A percentile compares a stretch with the other conserved stretches of the same genome.
phyloP scores from a whole-genome alignment of 345 rosid genomes.

The Eucalyptus paniculata region DNA sequence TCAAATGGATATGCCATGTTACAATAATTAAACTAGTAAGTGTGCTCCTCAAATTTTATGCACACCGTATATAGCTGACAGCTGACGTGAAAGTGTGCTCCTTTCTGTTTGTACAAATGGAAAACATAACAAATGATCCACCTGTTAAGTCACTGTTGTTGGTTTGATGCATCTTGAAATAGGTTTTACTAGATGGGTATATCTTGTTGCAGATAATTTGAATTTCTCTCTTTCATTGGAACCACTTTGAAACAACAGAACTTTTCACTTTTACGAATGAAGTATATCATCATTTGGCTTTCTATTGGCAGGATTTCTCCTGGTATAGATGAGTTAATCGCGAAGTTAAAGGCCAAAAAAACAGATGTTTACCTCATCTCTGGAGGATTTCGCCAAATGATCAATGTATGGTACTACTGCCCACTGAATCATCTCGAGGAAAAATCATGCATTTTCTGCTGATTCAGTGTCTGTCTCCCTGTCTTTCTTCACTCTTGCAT shows the following conservation, averaged over 20 bases:
- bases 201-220: not conserved
- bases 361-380: constrained; percentile 68
- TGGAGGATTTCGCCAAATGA: constrained; percentile 97
- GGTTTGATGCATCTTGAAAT: not conserved
- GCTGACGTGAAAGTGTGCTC: not conserved
- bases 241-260: not conserved
- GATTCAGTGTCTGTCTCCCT: not conserved
- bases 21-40: not conserved
- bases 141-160: not conserved
- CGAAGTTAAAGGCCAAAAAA: constrained; percentile 60
- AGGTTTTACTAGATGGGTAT: not conserved
- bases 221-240: not conserved
- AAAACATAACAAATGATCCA: not conserved
- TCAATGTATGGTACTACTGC: constrained; percentile 40
- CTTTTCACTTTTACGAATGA: not conserved
- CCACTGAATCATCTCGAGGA: not conserved
- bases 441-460: not conserved
- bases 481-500: not conserved
- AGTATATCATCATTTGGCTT: not conserved
- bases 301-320: constrained; percentile 50
- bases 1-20: not conserved
- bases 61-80: not conserved
- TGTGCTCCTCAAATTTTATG: not conserved
- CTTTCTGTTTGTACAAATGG: not conserved
- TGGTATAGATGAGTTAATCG: constrained; percentile 68